Base-by-base conservation (phyloP, 1,139 yeast genomes). In the Geotrichum reessii region DNA sequence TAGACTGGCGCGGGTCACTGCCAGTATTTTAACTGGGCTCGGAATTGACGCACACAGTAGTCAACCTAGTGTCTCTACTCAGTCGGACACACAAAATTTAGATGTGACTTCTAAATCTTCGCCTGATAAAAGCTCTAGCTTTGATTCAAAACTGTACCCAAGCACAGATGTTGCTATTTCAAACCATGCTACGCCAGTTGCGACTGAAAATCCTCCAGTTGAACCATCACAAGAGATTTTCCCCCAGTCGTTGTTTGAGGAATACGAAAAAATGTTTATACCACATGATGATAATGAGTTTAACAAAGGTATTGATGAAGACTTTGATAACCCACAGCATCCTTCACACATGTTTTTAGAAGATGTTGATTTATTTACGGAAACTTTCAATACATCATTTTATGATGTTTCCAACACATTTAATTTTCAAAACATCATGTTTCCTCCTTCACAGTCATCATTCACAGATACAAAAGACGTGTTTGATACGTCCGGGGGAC, bases 1-100 rank as follows among this genome's bases (percentile, higher is more conserved):
- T 42, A 48, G 61, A 27, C 53, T 59, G 12, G 61, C 61, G 9
- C 53, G 56, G 21, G 59, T 56, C 46, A 53, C 59, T 27, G 61
- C 59, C 14, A 56, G 57, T 51, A 59, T 59, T 37, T 31, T 59
- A 9, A 40, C 58, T 11, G 61, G 58, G 9, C 48, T 59, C 6
- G 58, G 56, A 22, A 56, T 59, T 11, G 56, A 59, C 42, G 9
- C 50, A 4, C 28, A 40, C 14, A 31, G 37, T 31, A 31, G 37
- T 31, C 27, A 50, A 17, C 47, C 40, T 17, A 42, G 28, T 5
- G 50, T 9, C 8, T 22, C 51, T 21, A 19, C 58, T 14, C 53
- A 56, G 47, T 21, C 21, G 3, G 44, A 52, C 12, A 17, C 55
- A 9, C 25, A 6, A 46, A 37, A 21, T 22, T 28, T 19, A 24